phyloP scores from a whole-genome alignment of 371 early-diverging fungal genomes.

The Circinella minor region DNA sequence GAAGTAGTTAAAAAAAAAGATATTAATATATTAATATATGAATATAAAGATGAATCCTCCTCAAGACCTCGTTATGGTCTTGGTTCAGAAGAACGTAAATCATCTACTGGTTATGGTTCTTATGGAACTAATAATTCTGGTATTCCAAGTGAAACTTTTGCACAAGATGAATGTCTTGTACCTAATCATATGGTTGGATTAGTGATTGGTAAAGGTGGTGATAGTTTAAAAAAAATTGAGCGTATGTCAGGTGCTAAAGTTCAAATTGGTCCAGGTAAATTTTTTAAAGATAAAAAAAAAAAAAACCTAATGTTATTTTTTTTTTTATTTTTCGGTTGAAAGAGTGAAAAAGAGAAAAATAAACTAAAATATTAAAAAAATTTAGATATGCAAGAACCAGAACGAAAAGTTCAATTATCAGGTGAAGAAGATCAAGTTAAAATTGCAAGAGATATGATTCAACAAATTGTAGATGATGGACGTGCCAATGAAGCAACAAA shows the following conservation, averaged over 20 bases:
- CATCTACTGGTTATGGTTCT: conserved; percentile 13
- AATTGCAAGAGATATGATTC: conserved; percentile 66
- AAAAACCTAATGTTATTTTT: too few relatives aligned
- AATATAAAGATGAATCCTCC: conserved; percentile 19
- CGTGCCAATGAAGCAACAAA: conserved; percentile 30
- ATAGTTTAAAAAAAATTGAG: conserved; percentile 83
- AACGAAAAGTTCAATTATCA: conserved; percentile 67
- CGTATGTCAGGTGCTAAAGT: conserved; percentile 70
- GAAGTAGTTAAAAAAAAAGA: neutral
- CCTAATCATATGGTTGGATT: conserved; percentile 79
- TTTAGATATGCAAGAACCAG: conserved; percentile 49
- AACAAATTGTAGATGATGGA: conserved; percentile 53
- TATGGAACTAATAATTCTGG: conserved; percentile 1
- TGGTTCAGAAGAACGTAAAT: conserved; percentile 53
- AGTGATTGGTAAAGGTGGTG: conserved; percentile 87
- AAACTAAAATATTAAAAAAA: too few relatives aligned
- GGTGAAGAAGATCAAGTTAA: conserved; percentile 69
- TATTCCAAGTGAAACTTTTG: conserved; percentile 22
- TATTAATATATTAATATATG: neutral
- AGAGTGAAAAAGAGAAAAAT: too few relatives aligned
- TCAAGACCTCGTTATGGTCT: conserved; percentile 53
- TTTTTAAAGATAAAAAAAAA: too few relatives aligned
- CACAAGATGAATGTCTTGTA: conserved; percentile 58
- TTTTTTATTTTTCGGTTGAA: too few relatives aligned
- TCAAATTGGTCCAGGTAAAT: conserved; percentile 69